These are phyloP conservation scores for Saccharomycopsis sp. DNA, from an alignment of 805 yeast species.

Conservation along the genomic window DNA sequence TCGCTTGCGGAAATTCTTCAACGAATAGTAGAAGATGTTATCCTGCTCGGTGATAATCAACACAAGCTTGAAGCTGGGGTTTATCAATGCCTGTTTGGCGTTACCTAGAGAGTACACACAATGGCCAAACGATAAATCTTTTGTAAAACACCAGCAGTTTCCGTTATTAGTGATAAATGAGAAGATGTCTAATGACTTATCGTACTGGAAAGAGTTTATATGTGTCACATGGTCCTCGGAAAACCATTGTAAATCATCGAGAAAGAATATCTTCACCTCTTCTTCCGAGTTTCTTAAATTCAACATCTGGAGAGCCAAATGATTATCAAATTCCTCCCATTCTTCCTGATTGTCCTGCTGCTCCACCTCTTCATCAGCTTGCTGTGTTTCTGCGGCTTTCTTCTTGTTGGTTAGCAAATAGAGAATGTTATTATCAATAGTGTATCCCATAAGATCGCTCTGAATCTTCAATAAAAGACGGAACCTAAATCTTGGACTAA, in stretches of 20 bases:
- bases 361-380: not conserved
- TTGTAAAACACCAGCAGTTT: slow-evolving; percentile 20
- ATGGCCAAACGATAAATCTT: slow-evolving; percentile 8
- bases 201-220: slow-evolving; percentile 6
- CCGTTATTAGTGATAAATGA: slow-evolving; percentile 17
- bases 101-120: slow-evolving; percentile 14
- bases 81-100: slow-evolving; percentile 14
- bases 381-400: not conserved
- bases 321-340: not conserved
- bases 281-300: slow-evolving; percentile 4
- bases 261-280: slow-evolving; percentile 8
- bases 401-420: slow-evolving; percentile 12
- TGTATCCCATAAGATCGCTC: slow-evolving; percentile 24
- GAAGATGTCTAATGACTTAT: slow-evolving; percentile 8
- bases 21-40: slow-evolving; percentile 13
- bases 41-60: slow-evolving; percentile 12
- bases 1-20: slow-evolving; percentile 5
- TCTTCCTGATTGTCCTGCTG: not conserved
- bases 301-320: slow-evolving; percentile 11
- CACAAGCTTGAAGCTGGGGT: slow-evolving; percentile 13
- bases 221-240: not conserved
- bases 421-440: slow-evolving; percentile 19
- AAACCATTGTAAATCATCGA: slow-evolving; percentile 20
- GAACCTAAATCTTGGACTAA: slow-evolving; percentile 25
- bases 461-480: slow-evolving; percentile 26